Base-by-base conservation (phyloP, 345 rosid genomes). In the Ricinus communis region DNA sequence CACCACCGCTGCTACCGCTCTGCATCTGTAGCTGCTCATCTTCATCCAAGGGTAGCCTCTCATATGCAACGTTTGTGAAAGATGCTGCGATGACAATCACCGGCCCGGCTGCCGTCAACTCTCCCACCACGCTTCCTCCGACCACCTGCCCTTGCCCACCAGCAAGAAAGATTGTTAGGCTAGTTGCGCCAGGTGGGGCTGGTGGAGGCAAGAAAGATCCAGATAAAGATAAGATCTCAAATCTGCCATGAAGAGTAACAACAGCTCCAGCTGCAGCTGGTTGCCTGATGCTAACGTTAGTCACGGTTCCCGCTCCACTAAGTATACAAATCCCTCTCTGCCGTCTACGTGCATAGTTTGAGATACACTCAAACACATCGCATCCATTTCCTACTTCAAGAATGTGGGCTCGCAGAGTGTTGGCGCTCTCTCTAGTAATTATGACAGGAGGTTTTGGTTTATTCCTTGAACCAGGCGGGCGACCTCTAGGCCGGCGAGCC, bases 171-270 rank as follows among this genome's bases (percentile, higher is more conserved):
- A 91, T 86, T 0, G 98, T 90, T 70, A 94, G 68, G 72, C 98
- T 91, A 0, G 98, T 94, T 12, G 98, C 97, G 5, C 96, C 96
- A 0, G 97, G 97, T 4, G 98, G 98, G 31, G 98, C 97, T 8
- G 98, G 98, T 8, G 96, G 96, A 0, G 98, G 98, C 63, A 94
- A 78, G 78, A 94, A 94, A 27, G 98, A 90, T 19, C 98, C 98
- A 0, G 96, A 79, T 16, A 94, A 82, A 5, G 98, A 94, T 63
- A 94, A 79, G 76, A 94, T 94, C 85, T 94, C 98, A 66, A 94
- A 94, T 65, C 93, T 90, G 2, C 98, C 98, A 5, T 89, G 96
- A 21, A 94, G 86, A 11, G 91, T 88, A 14, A 91, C 86, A 0
- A 94, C 69, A 21, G 97, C 83, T 60, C 96, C 98, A 0, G 90